Base-by-base conservation (phyloP, 75 land plant species). In the Chamaecyparis obtusa region DNA sequence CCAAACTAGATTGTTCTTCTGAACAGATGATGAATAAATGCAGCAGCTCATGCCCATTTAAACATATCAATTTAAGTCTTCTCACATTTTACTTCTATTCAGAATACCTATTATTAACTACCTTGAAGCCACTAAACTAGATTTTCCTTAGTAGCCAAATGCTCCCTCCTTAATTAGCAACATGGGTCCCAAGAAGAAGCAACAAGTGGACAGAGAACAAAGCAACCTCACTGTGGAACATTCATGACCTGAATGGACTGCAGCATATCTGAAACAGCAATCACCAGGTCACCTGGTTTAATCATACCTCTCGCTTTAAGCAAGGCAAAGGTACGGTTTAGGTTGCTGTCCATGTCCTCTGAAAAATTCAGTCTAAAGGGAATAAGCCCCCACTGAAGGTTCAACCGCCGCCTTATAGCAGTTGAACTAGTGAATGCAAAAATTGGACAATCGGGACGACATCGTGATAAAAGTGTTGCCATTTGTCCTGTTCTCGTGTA, bases 251-350 rank as follows among this genome's bases (percentile, higher is more conserved):
- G 99, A 86, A 98, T 93, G 46, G 99, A 97, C 88, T 97, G 99
- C 86, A 95, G 86, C 91, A 94, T 92, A 87, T 98, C 99, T 17
- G 99, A 98, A 64, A 98, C 99, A 30, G 99, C 95, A 85, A 98
- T 93, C 13, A 98, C 92, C 21, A 98, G 91, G 91, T 96, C 99
- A 6, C 99, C 99, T 37, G 93, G 91, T 87, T 96, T 92, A 78
- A 98, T 93, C 99, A 98, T 95, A 19, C 96, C 98, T 46, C 97
- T 92, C 19, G 96, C 94, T 87, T 98, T 98, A 84, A 98, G 93
- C 88, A 98, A 83, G 1, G 95, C 89, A 88, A 96, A 98, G 9
- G 99, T 96, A 77, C 94, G 91, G 89, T 90, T 90, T 43, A 98
- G 95, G 86, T 96, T 95, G 89, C 91, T 93, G 84, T 98, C 99